Evolutionary conservation across 108 stramenopile species (phyloP).

Genomic region (Cyclotella cryptica): DNA sequence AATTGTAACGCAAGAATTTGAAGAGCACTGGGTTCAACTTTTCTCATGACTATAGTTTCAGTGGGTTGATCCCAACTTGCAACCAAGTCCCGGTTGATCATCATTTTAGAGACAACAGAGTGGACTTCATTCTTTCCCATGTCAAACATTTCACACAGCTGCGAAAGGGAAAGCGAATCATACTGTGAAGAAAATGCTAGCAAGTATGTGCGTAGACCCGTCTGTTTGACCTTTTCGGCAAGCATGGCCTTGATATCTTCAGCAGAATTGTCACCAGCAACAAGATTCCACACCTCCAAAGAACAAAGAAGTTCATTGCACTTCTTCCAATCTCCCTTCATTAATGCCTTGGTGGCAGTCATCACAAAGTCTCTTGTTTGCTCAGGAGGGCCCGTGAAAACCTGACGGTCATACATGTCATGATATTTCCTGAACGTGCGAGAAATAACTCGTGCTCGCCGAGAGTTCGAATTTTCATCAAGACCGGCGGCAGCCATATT

Average conservation of each 20-base stretch:
- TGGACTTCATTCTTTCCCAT: slow-evolving; percentile 91
- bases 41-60: slow-evolving; percentile 93
- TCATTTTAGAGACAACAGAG: slow-evolving; percentile 96
- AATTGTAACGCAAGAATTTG: slow-evolving; percentile 95
- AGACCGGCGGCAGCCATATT: slow-evolving; percentile 86
- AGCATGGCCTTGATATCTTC: slow-evolving; percentile 88
- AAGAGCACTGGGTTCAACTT: slow-evolving; percentile 85
- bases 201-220: slow-evolving; percentile 95
- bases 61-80: slow-evolving; percentile 99
- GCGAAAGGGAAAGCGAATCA: slow-evolving; percentile 88
- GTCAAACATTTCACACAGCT: slow-evolving; percentile 96
- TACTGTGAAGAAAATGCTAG: slow-evolving; percentile 93
- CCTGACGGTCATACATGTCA: slow-evolving; percentile 94
- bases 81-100: slow-evolving; percentile 95
- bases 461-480: slow-evolving; percentile 46
- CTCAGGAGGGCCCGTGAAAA: slow-evolving; percentile 98
- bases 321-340: slow-evolving; percentile 95
- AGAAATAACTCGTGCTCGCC: slow-evolving; percentile 77
- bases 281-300: slow-evolving; percentile 94
- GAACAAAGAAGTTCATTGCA: slow-evolving; percentile 79
- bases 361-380: slow-evolving; percentile 97
- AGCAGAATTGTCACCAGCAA: slow-evolving; percentile 85
- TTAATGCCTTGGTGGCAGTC: slow-evolving; percentile 88
- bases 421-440: slow-evolving; percentile 94
- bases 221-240: slow-evolving; percentile 91